Base-by-base conservation (phyloP, 2,329 filamentous ascomycete species). In the Xylaria digitata region DNA sequence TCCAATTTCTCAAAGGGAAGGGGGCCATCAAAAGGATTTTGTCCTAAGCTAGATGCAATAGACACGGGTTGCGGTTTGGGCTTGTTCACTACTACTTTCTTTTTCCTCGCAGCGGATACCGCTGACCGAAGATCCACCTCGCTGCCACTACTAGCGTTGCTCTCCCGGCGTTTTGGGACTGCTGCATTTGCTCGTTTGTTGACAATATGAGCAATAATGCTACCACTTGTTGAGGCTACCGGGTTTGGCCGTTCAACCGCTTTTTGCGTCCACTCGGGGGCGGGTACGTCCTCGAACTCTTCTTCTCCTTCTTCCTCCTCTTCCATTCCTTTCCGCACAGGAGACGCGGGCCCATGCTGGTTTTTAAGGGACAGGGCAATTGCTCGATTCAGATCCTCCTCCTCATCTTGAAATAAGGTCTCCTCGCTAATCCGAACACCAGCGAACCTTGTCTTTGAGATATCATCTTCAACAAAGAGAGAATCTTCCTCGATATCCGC, bases 1-100 rank as follows among this genome's bases (percentile, higher is more conserved):
- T 91, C 89, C 1, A 97, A 84, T 75, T 93, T 95, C 72, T 97
- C 94, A 75, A 99, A 99, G 0, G 96, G 96, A 5, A 99, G 79
- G 0, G 94, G 93, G 0, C 95, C 95, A 70, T 88, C 87, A 75
- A 97, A 88, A 0, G 87, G 84, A 72, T 89, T 88, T 70, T 23
- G 37, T 86, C 87, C 42, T 15, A 85, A 82, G 56, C 87, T 89
- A 9, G 84, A 77, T n/a, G 79, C 74, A 2, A 81, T 74, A 21
- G 80, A 76, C 3, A 78, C 75, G 63, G 71, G 40, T 69, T 65
- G 48, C 1, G 45, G 48, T n/a, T 65, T 55, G 2, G 58, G n/a
- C 52, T 57, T 81, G 19, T 78, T 77, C 48, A 77, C 70, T 6
- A 65, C 66, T 4, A 65, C 55, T 46, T 84, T 84, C 75, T 88